A percentile compares a stretch with the other conserved stretches of the same genome.
Evolutionary conservation across 1,139 yeast genomes (phyloP).

Genomic region (Magnusiomyces tetraspermus): DNA sequence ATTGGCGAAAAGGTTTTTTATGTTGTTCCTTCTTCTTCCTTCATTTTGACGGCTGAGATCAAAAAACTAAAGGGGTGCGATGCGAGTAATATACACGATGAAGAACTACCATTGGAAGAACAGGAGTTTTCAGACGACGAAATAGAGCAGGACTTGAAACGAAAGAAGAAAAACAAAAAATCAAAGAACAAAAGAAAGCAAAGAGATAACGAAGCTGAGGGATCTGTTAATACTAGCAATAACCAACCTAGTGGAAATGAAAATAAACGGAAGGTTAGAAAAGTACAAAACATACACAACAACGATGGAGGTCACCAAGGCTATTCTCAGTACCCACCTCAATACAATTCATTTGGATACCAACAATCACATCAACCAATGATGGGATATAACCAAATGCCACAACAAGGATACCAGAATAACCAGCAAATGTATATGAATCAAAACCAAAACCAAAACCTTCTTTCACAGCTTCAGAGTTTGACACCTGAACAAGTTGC

Average conservation of each 20-base stretch:
- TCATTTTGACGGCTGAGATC: slow-evolving; percentile 64
- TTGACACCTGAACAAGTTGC: background rate
- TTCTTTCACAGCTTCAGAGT: background rate
- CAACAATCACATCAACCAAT: background rate
- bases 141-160: slow-evolving; percentile 52
- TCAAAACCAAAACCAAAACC: background rate
- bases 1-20: slow-evolving; percentile 58
- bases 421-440: background rate
- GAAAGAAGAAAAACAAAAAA: slow-evolving; percentile 41
- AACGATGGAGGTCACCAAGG: background rate
- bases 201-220: background rate
- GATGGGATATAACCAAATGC: background rate
- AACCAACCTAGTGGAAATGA: background rate
- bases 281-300: background rate
- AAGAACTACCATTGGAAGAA: slow-evolving; percentile 84
- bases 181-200: background rate
- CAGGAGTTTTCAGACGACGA: slow-evolving; percentile 96
- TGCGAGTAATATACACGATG: slow-evolving; percentile 92
- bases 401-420: background rate
- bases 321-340: background rate
- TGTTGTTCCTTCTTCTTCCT: slow-evolving; percentile 73
- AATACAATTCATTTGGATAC: background rate
- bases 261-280: background rate
- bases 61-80: slow-evolving; percentile 75
- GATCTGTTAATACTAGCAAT: background rate